Conservation (phyloP, 805 yeast species). For the Limtongia smithiae region DNA sequence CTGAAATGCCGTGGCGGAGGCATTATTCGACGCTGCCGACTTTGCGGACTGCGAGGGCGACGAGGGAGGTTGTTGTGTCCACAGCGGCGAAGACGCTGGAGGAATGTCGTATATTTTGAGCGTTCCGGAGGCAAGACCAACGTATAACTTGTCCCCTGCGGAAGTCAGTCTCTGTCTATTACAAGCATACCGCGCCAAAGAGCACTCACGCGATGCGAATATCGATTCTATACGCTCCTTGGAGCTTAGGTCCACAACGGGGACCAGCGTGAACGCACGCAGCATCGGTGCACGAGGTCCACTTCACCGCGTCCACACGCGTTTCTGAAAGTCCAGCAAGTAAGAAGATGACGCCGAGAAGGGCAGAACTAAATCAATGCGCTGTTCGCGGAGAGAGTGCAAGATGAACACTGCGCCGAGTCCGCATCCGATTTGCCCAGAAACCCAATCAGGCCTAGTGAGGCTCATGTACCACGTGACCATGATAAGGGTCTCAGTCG, state of each 20-base stretch:
- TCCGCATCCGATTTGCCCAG: too few species aligned
- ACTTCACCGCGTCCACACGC: neutral
- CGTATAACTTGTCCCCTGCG: constrained; percentile 30
- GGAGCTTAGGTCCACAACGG: constrained; percentile 23
- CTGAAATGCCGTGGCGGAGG: neutral
- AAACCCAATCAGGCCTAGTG: too few species aligned
- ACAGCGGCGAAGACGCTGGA: constrained; percentile 7
- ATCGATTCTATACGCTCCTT: constrained; percentile 23
- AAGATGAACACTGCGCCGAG: too few species aligned
- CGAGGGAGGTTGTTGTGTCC: neutral
- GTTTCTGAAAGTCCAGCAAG: neutral
- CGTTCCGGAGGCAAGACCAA: constrained; percentile 35
- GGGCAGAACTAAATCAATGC: neutral
- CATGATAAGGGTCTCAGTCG: too few species aligned
- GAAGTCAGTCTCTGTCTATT: too few species aligned
- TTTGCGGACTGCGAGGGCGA: constrained; percentile 4
- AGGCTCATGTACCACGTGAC: too few species aligned
- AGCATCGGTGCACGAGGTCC: too few species aligned
- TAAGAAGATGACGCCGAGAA: neutral
- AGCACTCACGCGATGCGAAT: constrained; percentile 12
- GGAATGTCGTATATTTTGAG: constrained; percentile 30
- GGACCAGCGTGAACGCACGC: constrained; percentile 21
- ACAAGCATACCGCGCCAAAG: too few species aligned
- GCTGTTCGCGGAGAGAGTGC: too few species aligned
- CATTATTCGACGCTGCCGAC: neutral